These are phyloP conservation scores for Arctium lappa DNA, from an alignment of 129 eudicot genomes.

Conservation along the genomic window DNA sequence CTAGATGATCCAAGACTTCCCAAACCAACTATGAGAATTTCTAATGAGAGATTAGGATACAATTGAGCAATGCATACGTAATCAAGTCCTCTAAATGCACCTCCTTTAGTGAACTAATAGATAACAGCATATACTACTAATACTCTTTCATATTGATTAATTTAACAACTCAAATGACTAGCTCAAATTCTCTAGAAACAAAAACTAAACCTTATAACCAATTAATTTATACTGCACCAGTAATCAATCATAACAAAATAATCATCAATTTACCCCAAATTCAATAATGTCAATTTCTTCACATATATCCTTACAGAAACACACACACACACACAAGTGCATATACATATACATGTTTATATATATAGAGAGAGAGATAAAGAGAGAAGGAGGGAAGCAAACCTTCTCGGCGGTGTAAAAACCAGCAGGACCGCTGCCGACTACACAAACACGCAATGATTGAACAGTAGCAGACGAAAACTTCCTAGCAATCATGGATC, in stretches of 20 bases:
- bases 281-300: neutral
- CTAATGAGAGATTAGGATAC: neutral
- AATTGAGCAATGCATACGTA: neutral
- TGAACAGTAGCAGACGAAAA: conserved; percentile 40
- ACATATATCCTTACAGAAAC: neutral
- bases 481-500: conserved; percentile 34
- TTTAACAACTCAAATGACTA: neutral
- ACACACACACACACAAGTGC: neutral
- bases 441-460: conserved; percentile 79
- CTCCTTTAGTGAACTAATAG: neutral
- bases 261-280: neutral
- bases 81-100: neutral
- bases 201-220: neutral
- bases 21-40: neutral
- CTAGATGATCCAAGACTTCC: neutral
- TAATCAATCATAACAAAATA: neutral
- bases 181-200: neutral
- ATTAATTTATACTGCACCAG: neutral
- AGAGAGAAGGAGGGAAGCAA: neutral
- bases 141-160: neutral
- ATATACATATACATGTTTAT: neutral
- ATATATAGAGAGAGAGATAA: neutral
- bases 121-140: neutral
- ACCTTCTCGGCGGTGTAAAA: conserved; percentile 98
- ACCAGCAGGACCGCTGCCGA: conserved; percentile 98